phyloP scores from a whole-genome alignment of 345 rosid species.

The Passiflora organensis region DNA sequence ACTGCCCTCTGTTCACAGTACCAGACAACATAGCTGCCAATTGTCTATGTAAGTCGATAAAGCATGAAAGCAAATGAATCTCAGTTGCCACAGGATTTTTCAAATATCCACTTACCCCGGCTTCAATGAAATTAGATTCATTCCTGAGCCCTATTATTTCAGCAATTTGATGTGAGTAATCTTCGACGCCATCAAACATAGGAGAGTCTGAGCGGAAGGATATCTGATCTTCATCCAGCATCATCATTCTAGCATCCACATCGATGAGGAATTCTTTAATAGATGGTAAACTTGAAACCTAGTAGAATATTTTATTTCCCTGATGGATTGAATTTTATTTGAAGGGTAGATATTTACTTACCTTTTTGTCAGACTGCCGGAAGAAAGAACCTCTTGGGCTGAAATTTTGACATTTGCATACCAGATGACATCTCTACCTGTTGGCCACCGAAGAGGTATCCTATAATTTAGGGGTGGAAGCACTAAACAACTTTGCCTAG shows the following conservation, averaged over 20 bases:
- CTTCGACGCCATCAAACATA: constrained; percentile 93
- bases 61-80: neutral
- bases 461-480: constrained; percentile 71
- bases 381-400: constrained; percentile 87
- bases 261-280: constrained; percentile 6
- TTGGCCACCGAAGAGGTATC: constrained; percentile 96
- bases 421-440: constrained; percentile 95
- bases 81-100: too few relatives aligned
- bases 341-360: constrained; percentile 15
- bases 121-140: constrained; percentile 71
- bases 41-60: neutral
- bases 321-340: neutral
- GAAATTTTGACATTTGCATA: constrained; percentile 77
- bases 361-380: constrained; percentile 97
- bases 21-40: too few relatives aligned
- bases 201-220: constrained; percentile 85
- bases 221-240: constrained; percentile 91
- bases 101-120: constrained; percentile 60
- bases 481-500: constrained; percentile 55
- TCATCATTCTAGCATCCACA: constrained; percentile 77
- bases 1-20: neutral
- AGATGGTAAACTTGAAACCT: constrained; percentile 4
- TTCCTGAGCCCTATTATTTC: constrained; percentile 91
- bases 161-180: constrained; percentile 96
- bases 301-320: neutral